Evolutionary conservation across 345 rosid species (phyloP).

Genomic region (Psidium friedrichsthalianum): DNA sequence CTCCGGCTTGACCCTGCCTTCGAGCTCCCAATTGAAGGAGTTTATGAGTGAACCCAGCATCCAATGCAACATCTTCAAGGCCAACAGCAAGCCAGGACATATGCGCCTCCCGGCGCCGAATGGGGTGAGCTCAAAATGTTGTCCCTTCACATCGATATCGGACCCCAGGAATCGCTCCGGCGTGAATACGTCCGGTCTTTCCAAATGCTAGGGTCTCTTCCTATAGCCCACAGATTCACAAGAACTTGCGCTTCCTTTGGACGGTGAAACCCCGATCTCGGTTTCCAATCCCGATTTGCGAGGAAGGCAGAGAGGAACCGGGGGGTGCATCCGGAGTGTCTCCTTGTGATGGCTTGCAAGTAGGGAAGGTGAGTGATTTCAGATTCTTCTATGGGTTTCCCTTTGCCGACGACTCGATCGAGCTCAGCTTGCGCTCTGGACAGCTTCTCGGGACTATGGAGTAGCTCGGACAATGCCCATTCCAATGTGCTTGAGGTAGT

Average conservation of each 20-base stretch:
- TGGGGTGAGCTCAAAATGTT: slow-evolving; percentile 26
- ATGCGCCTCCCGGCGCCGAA: slow-evolving; percentile 37
- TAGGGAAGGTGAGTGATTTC: slow-evolving; percentile 24
- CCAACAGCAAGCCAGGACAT: slow-evolving; percentile 38
- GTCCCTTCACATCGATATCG: slow-evolving; percentile 22
- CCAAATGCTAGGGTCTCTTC: slow-evolving; percentile 32
- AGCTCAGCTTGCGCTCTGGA: slow-evolving; percentile 25
- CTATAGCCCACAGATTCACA: slow-evolving; percentile 41
- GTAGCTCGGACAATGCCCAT: slow-evolving; percentile 51
- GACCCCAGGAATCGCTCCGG: slow-evolving; percentile 39
- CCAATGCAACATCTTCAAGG: slow-evolving; percentile 20
- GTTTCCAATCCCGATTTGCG: slow-evolving; percentile 23
- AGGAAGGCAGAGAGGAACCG: slow-evolving; percentile 22
- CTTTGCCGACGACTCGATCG: slow-evolving; percentile 18
- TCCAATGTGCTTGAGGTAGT: slow-evolving; percentile 39
- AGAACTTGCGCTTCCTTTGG: slow-evolving; percentile 27
- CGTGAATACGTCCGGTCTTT: slow-evolving; percentile 12
- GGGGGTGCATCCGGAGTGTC: slow-evolving; percentile 43
- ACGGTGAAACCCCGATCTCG: slow-evolving; percentile 18
- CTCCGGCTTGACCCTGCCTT: slow-evolving; percentile 12
- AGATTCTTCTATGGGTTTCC: slow-evolving; percentile 17
- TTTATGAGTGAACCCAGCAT: slow-evolving; percentile 30
- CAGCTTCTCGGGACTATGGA: slow-evolving; percentile 17
- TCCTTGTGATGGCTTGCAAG: slow-evolving; percentile 36
- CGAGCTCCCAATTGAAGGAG: slow-evolving; percentile 33